A percentile compares a stretch with the other conserved stretches of the same genome.
phyloP scores from a whole-genome alignment of 768 basidiomycete genomes.

The Tricholoma bakamatsutake region DNA sequence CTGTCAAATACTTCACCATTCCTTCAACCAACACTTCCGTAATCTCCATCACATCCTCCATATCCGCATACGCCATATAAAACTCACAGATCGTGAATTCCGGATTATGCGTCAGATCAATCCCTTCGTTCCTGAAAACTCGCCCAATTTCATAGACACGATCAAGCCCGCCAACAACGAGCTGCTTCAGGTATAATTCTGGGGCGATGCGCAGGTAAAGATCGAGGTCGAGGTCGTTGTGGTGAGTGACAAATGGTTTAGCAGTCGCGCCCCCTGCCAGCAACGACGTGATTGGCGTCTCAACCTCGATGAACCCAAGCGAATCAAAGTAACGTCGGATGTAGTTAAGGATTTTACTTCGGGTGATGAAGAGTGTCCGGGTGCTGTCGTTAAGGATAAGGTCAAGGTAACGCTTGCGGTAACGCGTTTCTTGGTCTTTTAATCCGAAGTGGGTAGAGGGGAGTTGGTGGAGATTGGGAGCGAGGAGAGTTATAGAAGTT shows the following conservation, averaged over 20 bases:
- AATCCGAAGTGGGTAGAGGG: conserved; percentile 90
- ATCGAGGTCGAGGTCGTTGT: conserved; percentile 96
- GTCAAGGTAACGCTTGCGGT: conserved; percentile 98
- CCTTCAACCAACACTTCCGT: conserved; percentile 90
- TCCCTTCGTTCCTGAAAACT: conserved; percentile 97
- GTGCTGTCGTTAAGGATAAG: conserved; percentile 91
- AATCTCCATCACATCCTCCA: conserved; percentile 97
- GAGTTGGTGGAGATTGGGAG: conserved; percentile 94
- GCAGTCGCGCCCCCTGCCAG: conserved; percentile 97
- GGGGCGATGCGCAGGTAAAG: conserved; percentile 96
- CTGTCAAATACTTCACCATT: conserved; percentile 81
- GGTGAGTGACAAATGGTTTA: conserved; percentile 98
- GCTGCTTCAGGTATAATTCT: conserved; percentile 96
- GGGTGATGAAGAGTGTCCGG: conserved; percentile 85
- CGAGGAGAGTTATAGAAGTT: conserved; percentile 75
- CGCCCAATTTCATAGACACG: conserved; percentile 98
- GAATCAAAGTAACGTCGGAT: conserved; percentile 84
- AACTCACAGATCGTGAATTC: conserved; percentile 99
- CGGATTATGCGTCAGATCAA: conserved; percentile 98
- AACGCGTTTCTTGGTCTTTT: conserved; percentile 96
- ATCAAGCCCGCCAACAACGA: conserved; percentile 94
- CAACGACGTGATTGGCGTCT: conserved; percentile 97
- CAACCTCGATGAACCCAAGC: conserved; percentile 96
- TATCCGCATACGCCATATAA: conserved; percentile 99
- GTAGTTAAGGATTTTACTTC: conserved; percentile 89